Evolutionary conservation across 2,329 filamentous ascomycete species (phyloP).

Genomic region (Sarocladiaceae sp.): DNA sequence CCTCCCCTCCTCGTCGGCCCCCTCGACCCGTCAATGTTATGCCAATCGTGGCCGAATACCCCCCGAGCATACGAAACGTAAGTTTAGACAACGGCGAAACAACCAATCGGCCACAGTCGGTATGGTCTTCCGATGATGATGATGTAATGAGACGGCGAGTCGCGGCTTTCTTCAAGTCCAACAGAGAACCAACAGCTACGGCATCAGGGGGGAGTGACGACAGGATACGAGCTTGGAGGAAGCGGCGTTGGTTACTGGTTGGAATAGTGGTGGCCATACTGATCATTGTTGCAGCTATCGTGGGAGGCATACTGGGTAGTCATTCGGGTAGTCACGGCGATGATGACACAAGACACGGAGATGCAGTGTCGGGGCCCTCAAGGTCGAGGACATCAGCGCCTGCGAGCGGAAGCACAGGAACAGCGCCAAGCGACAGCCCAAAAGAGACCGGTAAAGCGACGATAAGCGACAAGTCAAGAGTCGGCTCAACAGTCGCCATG

Average conservation of each 20-base stretch:
- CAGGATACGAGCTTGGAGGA: background rate
- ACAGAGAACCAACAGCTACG: background rate
- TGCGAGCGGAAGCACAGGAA: too few species aligned
- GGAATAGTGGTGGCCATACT: background rate
- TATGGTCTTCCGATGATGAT: conserved; percentile 4
- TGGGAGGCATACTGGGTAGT: background rate
- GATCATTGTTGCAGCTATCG: background rate
- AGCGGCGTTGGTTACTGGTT: background rate
- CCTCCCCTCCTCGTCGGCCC: background rate
- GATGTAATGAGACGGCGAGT: background rate
- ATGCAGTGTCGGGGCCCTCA: background rate
- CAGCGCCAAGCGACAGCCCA: background rate
- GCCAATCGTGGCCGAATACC: conserved; percentile 2
- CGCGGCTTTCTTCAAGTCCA: background rate
- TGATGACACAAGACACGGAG: background rate
- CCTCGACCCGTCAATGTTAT: background rate
- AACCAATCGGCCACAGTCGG: background rate
- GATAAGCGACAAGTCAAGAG: background rate
- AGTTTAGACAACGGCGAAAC: background rate
- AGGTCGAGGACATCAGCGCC: background rate
- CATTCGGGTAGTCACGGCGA: background rate
- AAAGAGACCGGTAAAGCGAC: background rate
- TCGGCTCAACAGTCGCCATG: background rate
- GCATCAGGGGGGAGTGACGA: background rate
- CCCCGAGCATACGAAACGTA: background rate